A percentile compares a stretch with the other conserved stretches of the same genome.
Conservation (phyloP, 768 basidiomycete species). For the Lentinula detonsa region DNA sequence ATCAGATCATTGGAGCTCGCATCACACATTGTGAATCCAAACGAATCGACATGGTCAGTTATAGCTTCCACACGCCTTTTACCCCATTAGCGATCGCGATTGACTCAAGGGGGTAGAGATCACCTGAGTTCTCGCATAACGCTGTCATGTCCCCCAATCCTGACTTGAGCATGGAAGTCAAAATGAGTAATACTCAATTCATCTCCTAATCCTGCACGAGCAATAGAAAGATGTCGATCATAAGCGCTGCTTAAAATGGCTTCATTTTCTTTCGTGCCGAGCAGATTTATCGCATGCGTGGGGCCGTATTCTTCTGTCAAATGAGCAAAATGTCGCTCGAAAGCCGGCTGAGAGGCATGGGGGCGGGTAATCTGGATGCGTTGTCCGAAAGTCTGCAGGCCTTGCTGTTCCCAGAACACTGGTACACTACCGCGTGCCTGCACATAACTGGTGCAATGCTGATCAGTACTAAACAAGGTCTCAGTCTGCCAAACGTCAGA, state of each 20-base stretch:
- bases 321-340: conserved; percentile 88
- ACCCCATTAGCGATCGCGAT: background rate
- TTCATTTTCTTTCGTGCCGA: conserved; percentile 92
- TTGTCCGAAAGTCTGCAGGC: conserved; percentile 90
- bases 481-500: conserved; percentile 60
- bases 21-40: conserved; percentile 84
- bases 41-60: conserved; percentile 61
- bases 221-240: conserved; percentile 67
- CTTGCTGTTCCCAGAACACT: conserved; percentile 99
- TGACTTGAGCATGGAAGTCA: conserved; percentile 88
- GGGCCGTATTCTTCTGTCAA: conserved; percentile 82
- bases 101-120: conserved; percentile 5
- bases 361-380: conserved; percentile 94
- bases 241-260: conserved; percentile 79
- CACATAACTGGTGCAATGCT: conserved; percentile 85
- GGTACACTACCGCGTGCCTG: conserved; percentile 96
- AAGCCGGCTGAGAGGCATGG: conserved; percentile 93
- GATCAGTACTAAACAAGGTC: conserved; percentile 80
- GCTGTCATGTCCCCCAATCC: conserved; percentile 80
- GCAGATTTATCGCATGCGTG: conserved; percentile 84
- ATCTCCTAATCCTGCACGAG: conserved; percentile 56
- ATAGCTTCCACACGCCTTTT: conserved; percentile 58
- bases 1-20: conserved; percentile 59
- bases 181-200: conserved; percentile 80
- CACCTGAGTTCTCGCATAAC: conserved; percentile 71